phyloP scores from a whole-genome alignment of 2,329 filamentous ascomycete species.

The Ilyonectria robusta region DNA sequence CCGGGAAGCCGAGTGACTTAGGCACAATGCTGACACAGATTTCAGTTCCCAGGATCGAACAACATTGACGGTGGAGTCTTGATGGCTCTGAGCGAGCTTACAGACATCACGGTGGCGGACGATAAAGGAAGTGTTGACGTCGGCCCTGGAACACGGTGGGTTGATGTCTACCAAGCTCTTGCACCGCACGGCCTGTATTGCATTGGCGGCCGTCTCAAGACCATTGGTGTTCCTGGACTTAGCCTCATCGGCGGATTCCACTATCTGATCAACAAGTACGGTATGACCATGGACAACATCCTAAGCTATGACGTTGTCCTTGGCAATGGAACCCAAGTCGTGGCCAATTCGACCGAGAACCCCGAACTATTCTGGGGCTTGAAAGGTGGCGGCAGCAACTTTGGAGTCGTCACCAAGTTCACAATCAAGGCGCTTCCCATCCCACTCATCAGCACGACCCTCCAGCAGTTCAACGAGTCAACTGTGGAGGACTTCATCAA shows the following conservation, averaged over 20 bases:
- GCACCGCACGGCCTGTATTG: slow-evolving; percentile 22
- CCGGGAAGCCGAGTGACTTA: not conserved
- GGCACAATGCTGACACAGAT: not conserved
- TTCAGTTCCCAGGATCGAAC: slow-evolving; percentile 29
- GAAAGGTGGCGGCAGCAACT: slow-evolving; percentile 54
- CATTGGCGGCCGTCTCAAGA: slow-evolving; percentile 35
- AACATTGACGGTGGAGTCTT: slow-evolving; percentile 36
- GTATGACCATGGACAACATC: slow-evolving; percentile 48
- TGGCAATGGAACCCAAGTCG: slow-evolving; percentile 55
- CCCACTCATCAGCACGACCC: slow-evolving; percentile 24
- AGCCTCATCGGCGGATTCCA: slow-evolving; percentile 37
- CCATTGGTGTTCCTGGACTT: slow-evolving; percentile 38
- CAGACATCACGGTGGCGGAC: slow-evolving; percentile 19
- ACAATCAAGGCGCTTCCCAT: slow-evolving; percentile 45
- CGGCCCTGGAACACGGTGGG: slow-evolving; percentile 39
- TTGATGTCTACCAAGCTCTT: slow-evolving; percentile 35
- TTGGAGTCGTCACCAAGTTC: slow-evolving; percentile 54
- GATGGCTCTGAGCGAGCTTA: slow-evolving; percentile 37
- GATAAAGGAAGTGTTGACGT: slow-evolving; percentile 33
- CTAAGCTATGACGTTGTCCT: slow-evolving; percentile 60
- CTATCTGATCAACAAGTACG: slow-evolving; percentile 45
- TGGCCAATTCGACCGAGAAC: slow-evolving; percentile 54
- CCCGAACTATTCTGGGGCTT: slow-evolving; percentile 54
- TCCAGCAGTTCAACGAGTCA: slow-evolving; percentile 16
- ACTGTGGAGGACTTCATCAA: slow-evolving; percentile 41